These are phyloP conservation scores for Penicillium brevicompactum DNA, from an alignment of 2,329 filamentous ascomycete species.

Conservation along the genomic window DNA sequence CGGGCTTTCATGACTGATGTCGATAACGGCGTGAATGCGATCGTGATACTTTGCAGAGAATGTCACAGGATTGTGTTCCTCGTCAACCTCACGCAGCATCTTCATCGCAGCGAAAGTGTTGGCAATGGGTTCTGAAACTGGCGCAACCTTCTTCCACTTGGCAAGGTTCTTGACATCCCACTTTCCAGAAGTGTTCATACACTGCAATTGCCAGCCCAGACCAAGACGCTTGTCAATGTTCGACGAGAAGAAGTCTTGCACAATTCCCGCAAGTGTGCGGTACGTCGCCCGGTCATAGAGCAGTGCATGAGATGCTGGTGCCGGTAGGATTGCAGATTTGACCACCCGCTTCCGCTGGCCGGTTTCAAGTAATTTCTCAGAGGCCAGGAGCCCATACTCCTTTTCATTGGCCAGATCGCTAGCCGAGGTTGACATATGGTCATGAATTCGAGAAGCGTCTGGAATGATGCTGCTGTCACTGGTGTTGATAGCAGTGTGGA, in stretches of 20 bases:
- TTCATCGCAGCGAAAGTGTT: slow-evolving; percentile 87
- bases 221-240: slow-evolving; percentile 77
- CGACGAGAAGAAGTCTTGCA: slow-evolving; percentile 76
- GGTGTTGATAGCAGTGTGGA: slow-evolving; percentile 29
- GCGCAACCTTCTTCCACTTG: slow-evolving; percentile 81
- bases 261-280: slow-evolving; percentile 75
- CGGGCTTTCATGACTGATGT: slow-evolving; percentile 87
- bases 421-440: slow-evolving; percentile 19
- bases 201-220: slow-evolving; percentile 87
- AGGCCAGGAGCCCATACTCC: slow-evolving; percentile 26
- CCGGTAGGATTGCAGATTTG: slow-evolving; percentile 70
- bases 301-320: slow-evolving; percentile 79
- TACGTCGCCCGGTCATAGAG: slow-evolving; percentile 77
- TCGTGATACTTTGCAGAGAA: slow-evolving; percentile 71
- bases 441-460: slow-evolving; percentile 33
- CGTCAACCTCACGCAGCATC: slow-evolving; percentile 86
- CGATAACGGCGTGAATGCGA: slow-evolving; percentile 74
- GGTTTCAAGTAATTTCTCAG: slow-evolving; percentile 21
- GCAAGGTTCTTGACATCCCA: slow-evolving; percentile 97
- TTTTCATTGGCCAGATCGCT: slow-evolving; percentile 30
- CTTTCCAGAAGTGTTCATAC: slow-evolving; percentile 85
- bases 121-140: slow-evolving; percentile 77
- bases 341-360: slow-evolving; percentile 55
- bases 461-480: slow-evolving; percentile 29
- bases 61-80: slow-evolving; percentile 72